Conservation (phyloP, 169 alveolate species). For the Babesia divergens region DNA sequence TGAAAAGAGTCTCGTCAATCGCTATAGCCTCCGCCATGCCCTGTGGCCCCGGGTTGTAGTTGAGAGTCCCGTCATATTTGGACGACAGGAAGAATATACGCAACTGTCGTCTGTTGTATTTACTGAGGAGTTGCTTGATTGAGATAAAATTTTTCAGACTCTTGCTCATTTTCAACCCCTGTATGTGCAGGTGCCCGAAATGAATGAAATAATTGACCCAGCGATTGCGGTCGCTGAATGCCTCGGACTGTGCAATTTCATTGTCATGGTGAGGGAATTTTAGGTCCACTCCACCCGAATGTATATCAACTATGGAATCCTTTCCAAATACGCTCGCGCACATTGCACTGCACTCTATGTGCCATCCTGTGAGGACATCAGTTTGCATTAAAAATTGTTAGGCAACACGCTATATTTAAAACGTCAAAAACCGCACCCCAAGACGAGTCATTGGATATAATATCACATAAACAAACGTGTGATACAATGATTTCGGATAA, state of each 20-base stretch:
- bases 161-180: conserved; percentile 96
- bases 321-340: conserved; percentile 88
- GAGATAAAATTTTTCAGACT: conserved; percentile 95
- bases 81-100: conserved; percentile 86
- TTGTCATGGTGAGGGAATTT: conserved; percentile 99
- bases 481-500: too few relatives aligned
- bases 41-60: conserved; percentile 84
- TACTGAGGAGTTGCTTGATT: conserved; percentile 82
- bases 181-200: conserved; percentile 97
- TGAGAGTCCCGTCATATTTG: conserved; percentile 88
- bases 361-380: conserved; percentile 92
- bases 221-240: conserved; percentile 87
- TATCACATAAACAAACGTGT: too few relatives aligned
- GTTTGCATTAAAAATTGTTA: too few relatives aligned
- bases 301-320: conserved; percentile 91
- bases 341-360: conserved; percentile 99
- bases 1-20: conserved; percentile 87
- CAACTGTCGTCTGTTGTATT: conserved; percentile 83
- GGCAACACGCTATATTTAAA: too few relatives aligned
- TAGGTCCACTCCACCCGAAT: conserved; percentile 98
- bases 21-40: conserved; percentile 90
- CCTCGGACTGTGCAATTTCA: conserved; percentile 98
- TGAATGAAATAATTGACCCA: conserved; percentile 97
- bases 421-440: too few relatives aligned
- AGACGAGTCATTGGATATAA: too few relatives aligned